Base-by-base conservation (phyloP, 1,284 basidiomycete genomes). In the Ganoderma resinaceum region DNA sequence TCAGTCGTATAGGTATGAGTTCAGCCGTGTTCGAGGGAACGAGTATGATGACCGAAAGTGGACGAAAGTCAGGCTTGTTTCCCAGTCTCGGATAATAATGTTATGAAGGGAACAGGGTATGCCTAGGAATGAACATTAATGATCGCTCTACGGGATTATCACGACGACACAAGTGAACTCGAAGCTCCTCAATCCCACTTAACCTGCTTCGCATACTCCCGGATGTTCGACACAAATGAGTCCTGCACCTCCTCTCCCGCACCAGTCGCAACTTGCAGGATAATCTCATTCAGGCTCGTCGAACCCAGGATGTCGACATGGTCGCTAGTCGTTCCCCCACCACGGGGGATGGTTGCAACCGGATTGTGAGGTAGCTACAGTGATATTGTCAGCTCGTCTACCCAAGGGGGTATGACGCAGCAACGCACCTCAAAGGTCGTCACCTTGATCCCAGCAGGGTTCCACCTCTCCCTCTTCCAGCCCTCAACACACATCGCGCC, bases 401-500 rank as follows among this genome's bases (percentile, higher is more conserved):
- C 29, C 6, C 4, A 23, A 3, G 2, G 18, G 26, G 26, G 26
- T 11, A 16, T 11, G 20, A 23, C 23, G n/a, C 35, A 16, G 37
- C 2, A 64, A 74, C 84, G 72, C 71, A 92, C 90, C 86, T 98
- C 97, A 72, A 97, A 91, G 3, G 96, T 98, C 20, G 92, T 88
- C 42, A 99, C 85, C 74, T 89, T 85, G 75, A 97, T 95, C 20
- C 93, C 89, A n/a, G 91, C 93, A 0, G 98, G 98, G 80, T 99
- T 99, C 94, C 96, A 99, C 62, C 91, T 85, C 71, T 87, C 86
- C 66, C 91, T 86, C 80, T 96, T 95, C 97, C 97, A 98, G 3
- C 96, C 97, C 76, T 95, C 94, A 8, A 92, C 91, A 76, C 97
- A 99, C 96, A 99, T 99, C 8, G 94, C 91, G 9, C 97, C 97